Percentiles rank a stretch among this genome's conserved stretches.
phyloP scores from a whole-genome alignment of 495 filamentous ascomycete species.

The Halenospora varia region DNA sequence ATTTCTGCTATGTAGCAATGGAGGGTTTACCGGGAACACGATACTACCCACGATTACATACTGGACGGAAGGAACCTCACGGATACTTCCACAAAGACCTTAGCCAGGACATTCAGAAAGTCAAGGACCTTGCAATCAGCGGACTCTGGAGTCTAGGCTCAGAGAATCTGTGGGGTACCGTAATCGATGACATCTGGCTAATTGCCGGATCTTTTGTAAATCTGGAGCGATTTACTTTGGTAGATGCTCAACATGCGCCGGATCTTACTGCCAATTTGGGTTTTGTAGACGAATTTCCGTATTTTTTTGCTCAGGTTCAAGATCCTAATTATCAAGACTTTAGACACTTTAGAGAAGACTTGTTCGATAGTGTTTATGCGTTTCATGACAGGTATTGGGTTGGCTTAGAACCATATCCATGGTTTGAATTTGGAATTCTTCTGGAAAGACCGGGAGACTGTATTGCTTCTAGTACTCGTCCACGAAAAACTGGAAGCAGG shows the following conservation, averaged over 20 bases:
- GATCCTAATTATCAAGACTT: too few relatives aligned
- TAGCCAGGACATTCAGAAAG: neutral
- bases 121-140: neutral
- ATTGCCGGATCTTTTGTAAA: neutral
- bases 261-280: neutral
- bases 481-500: too few relatives aligned
- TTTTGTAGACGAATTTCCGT: neutral
- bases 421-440: neutral
- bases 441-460: too few relatives aligned
- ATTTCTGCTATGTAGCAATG: neutral
- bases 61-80: neutral
- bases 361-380: neutral
- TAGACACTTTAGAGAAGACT: neutral
- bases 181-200: neutral
- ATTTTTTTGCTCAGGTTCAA: neutral
- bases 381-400: neutral
- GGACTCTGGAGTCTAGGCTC: neutral
- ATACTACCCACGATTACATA: neutral
- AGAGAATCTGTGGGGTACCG: neutral
- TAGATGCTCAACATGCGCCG: neutral
- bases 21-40: neutral
- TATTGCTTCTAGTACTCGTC: too few relatives aligned
- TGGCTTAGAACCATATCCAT: neutral
- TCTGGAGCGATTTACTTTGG: neutral
- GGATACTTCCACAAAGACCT: neutral